Evolutionary conservation across 2,329 filamentous ascomycete genomes (phyloP), one percentile per base, ranked within the genome.

Genomic region (Geosmithia flava): DNA sequence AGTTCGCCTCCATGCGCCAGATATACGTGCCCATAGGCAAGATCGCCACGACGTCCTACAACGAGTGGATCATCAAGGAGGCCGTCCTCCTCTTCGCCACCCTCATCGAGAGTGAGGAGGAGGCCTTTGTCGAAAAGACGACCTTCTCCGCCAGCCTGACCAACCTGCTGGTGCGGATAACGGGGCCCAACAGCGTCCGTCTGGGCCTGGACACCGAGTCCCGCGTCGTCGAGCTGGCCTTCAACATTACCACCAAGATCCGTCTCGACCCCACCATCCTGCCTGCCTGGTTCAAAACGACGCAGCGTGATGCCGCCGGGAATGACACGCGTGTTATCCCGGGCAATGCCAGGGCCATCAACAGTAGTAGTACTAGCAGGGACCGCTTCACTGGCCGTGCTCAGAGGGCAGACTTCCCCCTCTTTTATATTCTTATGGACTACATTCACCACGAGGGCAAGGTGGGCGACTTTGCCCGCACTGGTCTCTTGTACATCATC

Each of bases 181-280:
- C 85, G 2, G 83, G 84, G 42, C 76, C 80, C 51, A 86, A 85
- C 55, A 83, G 78, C 58, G 80, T 87, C 52, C 75, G 80, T n/a
- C 70, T 90, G 3, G 81, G 84, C 39, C 75, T 81, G 47, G 87
- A 95, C 50, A 90, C 87, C 11, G 90, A 97, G 63, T 85, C 85
- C 10, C 82, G 89, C 50, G 82, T 97, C 45, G 87, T 97, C 47
- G 91, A 98, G 68, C 70, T 98, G 49, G 78, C 95, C 43, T 98
- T 98, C 68, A 94, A 91, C 53, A 90, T 98, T 55, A 88, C 93
- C 19, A 94, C 93, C 55, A 97, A 97, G 73, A 95, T 98, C 56
- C 78, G 93, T 44, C 71, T 96, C 52, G 85, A 94, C 56, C 90
- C 93, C 4, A 78, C 83, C 50, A 91, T 97, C 48, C 68, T 98